phyloP scores from a whole-genome alignment of 2,329 filamentous ascomycete species.

The Sporothrix schenckii region DNA sequence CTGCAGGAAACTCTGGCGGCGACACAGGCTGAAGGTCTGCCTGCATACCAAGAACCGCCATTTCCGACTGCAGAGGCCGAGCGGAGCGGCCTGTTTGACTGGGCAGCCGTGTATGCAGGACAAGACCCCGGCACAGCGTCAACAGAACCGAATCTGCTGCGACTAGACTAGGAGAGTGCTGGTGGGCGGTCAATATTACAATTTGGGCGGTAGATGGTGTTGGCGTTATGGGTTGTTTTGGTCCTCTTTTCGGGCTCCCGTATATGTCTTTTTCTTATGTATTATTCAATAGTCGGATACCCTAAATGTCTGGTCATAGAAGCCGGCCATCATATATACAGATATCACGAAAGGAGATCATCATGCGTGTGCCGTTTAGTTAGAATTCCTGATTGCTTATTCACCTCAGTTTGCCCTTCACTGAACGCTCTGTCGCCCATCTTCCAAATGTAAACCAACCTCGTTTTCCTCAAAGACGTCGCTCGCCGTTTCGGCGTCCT shows the following conservation, averaged over 20 bases:
- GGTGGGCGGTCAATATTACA: neutral
- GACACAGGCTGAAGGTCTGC: conserved; percentile 37
- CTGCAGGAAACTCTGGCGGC: conserved; percentile 35
- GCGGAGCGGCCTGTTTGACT: conserved; percentile 43
- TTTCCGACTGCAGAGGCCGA: conserved; percentile 41
- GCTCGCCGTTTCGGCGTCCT: too few species aligned
- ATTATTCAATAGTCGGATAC: conserved; percentile 7
- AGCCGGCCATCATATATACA: neutral
- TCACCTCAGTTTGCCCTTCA: neutral
- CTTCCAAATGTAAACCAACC: neutral
- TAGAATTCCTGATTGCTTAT: neutral
- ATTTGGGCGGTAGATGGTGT: neutral
- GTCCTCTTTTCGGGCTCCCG: neutral
- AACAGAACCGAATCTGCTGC: conserved; percentile 21
- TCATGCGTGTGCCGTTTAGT: neutral
- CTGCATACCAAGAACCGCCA: conserved; percentile 38
- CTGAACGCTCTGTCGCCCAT: conserved; percentile 9
- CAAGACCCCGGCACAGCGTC: neutral
- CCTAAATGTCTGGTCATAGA: neutral
- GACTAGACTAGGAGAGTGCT: conserved; percentile 26
- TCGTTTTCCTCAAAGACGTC: neutral
- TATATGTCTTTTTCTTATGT: neutral
- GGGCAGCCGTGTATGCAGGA: conserved; percentile 36
- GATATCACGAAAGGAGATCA: neutral
- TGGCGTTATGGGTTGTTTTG: neutral